Percentiles rank a stretch among this genome's conserved stretches.
phyloP scores from a whole-genome alignment of 306 rosid species.

The Corylus heterophylla region DNA sequence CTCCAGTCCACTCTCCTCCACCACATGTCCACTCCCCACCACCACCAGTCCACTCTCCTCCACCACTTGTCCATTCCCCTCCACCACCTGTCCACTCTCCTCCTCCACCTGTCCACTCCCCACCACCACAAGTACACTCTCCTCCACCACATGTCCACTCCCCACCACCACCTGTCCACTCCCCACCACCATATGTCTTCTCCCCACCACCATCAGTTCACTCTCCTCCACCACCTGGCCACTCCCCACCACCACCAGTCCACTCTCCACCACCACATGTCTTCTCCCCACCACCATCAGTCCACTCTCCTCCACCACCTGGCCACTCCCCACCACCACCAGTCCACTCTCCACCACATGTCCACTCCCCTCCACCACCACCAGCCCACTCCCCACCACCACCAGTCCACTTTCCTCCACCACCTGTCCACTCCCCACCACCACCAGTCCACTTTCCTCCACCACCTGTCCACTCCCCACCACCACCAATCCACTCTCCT shows the following conservation, averaged over 20 bases:
- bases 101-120: background rate
- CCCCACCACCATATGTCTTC: background rate
- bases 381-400: background rate
- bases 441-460: background rate
- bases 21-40: background rate
- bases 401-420: background rate
- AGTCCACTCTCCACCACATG: background rate
- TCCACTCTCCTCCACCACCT: background rate
- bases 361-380: conserved; percentile 11
- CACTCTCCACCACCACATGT: conserved; percentile 25
- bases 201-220: conserved; percentile 4
- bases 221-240: conserved; percentile 6
- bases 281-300: background rate
- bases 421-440: background rate
- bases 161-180: background rate
- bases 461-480: conserved; percentile 4
- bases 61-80: background rate
- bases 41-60: background rate
- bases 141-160: background rate
- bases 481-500: conserved; percentile 1
- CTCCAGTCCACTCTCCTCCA: background rate
- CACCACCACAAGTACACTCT: background rate
- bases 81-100: background rate
- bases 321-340: background rate
- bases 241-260: background rate